phyloP scores from a whole-genome alignment of 2,329 filamentous ascomycete species.

The Mycosphaerella sp. region DNA sequence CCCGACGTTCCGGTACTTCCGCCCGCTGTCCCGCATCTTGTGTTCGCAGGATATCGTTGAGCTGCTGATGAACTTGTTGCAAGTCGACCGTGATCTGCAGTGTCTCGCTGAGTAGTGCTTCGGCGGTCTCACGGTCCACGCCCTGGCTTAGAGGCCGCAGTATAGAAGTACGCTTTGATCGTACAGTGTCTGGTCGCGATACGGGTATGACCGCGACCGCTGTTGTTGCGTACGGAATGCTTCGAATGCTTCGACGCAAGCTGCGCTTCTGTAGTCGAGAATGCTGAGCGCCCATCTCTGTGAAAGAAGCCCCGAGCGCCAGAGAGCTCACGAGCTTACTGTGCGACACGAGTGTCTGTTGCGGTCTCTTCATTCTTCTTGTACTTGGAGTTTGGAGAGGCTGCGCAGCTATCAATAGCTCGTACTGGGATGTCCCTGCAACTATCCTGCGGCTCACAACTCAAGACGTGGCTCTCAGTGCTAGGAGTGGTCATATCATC shows the following conservation, averaged over 20 bases:
- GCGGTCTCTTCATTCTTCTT: not conserved
- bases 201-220: not conserved
- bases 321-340: not conserved
- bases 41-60: not conserved
- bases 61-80: not conserved
- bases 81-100: not conserved
- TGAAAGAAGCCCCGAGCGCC: not conserved
- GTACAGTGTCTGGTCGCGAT: not conserved
- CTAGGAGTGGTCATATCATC: not conserved
- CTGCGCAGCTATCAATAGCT: not conserved
- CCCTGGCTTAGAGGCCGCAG: not conserved
- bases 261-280: not conserved
- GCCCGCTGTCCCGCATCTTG: not conserved
- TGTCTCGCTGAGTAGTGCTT: constrained; percentile 2
- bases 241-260: not conserved
- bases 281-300: not conserved
- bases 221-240: not conserved
- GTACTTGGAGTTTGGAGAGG: not conserved
- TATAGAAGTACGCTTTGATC: not conserved
- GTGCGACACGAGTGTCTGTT: not conserved
- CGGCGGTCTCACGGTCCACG: not conserved
- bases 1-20: not conserved
- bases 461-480: not conserved
- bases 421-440: not conserved
- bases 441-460: not conserved